A percentile compares a stretch with the other conserved stretches of the same genome.
Evolutionary conservation across 345 rosid genomes (phyloP).

Genomic region (Limnanthes douglasii): DNA sequence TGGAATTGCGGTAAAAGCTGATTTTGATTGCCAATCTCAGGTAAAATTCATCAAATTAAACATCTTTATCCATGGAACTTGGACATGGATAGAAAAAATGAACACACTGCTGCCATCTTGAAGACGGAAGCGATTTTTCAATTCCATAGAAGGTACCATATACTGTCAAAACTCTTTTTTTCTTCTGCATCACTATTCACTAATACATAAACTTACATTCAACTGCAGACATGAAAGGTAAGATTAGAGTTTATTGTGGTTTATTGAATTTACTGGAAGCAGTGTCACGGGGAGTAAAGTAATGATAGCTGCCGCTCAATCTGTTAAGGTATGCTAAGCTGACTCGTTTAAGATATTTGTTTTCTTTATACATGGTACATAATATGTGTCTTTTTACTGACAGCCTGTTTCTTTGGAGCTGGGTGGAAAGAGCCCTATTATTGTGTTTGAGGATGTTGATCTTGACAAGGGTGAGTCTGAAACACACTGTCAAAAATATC

Average conservation of each 20-base stretch:
- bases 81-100: constrained; percentile 97
- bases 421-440: constrained; percentile 89
- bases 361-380: too few relatives aligned
- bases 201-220: constrained; percentile 3
- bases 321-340: too few relatives aligned
- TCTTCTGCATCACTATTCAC: background rate
- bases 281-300: too few relatives aligned
- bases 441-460: constrained; percentile 90
- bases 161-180: background rate
- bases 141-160: constrained; percentile 73
- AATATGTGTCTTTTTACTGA: too few relatives aligned
- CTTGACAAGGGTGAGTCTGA: constrained; percentile 66
- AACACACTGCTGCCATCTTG: constrained; percentile 91
- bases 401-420: constrained; percentile 91
- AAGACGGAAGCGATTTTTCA: constrained; percentile 86
- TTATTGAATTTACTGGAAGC: too few relatives aligned
- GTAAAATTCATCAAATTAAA: background rate
- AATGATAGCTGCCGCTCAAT: too few relatives aligned
- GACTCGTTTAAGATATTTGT: too few relatives aligned
- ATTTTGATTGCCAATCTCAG: too few relatives aligned
- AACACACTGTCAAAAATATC: too few relatives aligned
- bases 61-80: background rate
- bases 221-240: constrained; percentile 85
- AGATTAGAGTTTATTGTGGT: constrained; percentile 86
- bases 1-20: too few relatives aligned